Conservation (phyloP, 139 green algal species). For the Chlamydomonas schloesseri region DNA sequence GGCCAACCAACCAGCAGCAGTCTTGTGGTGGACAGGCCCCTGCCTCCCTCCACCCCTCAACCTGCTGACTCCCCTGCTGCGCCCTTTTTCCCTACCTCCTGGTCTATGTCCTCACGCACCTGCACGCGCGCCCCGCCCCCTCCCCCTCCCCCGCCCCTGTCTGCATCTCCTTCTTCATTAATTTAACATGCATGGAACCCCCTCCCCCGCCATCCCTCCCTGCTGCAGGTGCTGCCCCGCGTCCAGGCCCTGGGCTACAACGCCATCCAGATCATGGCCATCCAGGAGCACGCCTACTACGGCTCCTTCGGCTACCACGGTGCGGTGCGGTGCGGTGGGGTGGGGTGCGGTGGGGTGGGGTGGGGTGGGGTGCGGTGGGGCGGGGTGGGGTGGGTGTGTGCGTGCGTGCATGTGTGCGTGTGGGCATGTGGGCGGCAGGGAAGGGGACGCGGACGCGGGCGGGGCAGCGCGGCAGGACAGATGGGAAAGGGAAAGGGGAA, state of each 20-base stretch:
- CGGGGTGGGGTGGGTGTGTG: not conserved
- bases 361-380: not conserved
- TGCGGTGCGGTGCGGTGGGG: not conserved
- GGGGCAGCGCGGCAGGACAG: too few relatives aligned
- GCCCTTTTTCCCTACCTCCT: not conserved
- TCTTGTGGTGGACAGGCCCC: too few relatives aligned
- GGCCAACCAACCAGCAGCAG: too few relatives aligned
- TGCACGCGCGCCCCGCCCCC: too few relatives aligned
- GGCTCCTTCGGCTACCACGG: conserved; percentile 94
- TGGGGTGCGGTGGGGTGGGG: not conserved
- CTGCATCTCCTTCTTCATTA: too few relatives aligned
- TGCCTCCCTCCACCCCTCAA: not conserved
- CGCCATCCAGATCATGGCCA: conserved; percentile 91
- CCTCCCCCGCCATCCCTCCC: not conserved
- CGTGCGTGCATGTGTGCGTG: not conserved
- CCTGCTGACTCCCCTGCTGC: too few relatives aligned
- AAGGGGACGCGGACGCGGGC: not conserved
- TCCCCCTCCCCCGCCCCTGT: too few relatives aligned
- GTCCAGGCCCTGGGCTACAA: conserved; percentile 91
- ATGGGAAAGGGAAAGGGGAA: too few relatives aligned
- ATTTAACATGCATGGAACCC: too few relatives aligned
- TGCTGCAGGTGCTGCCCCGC: conserved; percentile 82
- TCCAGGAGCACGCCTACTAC: conserved; percentile 95
- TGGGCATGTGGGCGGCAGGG: not conserved
- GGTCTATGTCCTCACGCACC: too few relatives aligned